Evolutionary conservation across 148 eudicot genomes (phyloP), one percentile per base, ranked within the genome.

Genomic region (Polygonum maritimum): DNA sequence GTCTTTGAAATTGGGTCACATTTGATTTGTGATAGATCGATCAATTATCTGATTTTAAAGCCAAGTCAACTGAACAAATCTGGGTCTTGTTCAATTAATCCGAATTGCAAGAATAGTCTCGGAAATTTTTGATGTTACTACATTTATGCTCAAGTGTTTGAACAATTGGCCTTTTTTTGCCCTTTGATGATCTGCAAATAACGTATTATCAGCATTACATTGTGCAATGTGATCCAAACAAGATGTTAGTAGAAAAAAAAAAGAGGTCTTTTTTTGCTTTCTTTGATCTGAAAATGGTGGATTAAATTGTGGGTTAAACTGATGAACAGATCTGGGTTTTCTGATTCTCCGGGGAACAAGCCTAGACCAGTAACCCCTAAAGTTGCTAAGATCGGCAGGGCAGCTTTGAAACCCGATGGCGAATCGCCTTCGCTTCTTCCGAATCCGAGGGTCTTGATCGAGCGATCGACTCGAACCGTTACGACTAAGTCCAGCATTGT

Each of bases 291-390:
- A 33, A 71, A 65, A 47, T 73, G 76, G 4, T 48, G 33, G 51
- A 14, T 49, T 73, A 21, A 58, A 22, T 47, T 36, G 19, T 39
- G 48, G 40, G 70, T 22, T 75, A 2, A 39, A 55, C 15, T 72
- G 74, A 74, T 89, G 75, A 38, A 77, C 82, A 91, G 97, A 90
- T 89, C 98, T 74, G 84, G 89, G 55, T 73, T 82, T 38, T 82
- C 90, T 83, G 97, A 88, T 48, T 77, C 87, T 84, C 82, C 93
- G 22, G 84, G 80, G 51, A 80, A 75, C 78, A 94, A 90, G 82
- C 81, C 88, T 79, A 74, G 91, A 69, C 87, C 90, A 60, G 82
- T 89, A 74, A 87, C 93, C 77, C 91, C 98, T 22, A 87, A 87
- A 79, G 83, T 82, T 55, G 73, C 84, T 78, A 90, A 84, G 81